Evolutionary conservation across 2,329 filamentous ascomycete genomes (phyloP), one percentile per base, ranked within the genome.

Genomic region (Arthrobotrys sphaeroides): DNA sequence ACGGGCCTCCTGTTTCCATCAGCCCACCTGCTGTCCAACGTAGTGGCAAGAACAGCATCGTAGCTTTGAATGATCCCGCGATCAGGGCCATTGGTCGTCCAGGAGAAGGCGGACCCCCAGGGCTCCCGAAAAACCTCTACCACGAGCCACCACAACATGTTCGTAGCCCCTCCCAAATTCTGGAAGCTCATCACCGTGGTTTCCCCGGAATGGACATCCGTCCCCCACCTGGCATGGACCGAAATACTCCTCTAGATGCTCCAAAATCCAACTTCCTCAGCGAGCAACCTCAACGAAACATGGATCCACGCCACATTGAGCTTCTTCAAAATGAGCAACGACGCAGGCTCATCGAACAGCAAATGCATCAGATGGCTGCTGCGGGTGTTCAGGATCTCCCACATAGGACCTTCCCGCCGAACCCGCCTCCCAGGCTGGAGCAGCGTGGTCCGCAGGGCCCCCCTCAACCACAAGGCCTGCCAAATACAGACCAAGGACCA

Each of bases 151-250:
- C 65, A 20, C 72, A 75, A 18, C 72, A 75, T 45, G 72, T 75
- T 12, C 64, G 72, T 6, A 75, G 72, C 28, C 72, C 72, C 1
- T 75, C 72, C 20, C 72, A 75, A 22, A 75, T 75, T 13, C 40
- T 75, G 26, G 72, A 75, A n/a, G 36, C 57, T 12, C 72, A 75
- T 42, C 72, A 75, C 13, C 64, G 72, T 22, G 72, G 57, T 1
- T 75, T 69, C 18, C 64, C 72, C 2, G 64, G 64, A n/a, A 75
- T 75, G 72, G 72, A 75, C 28, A 64, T 75, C 16, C 72, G 72
- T 10, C 72, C 72, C 0, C 72, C 72, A 31, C 72, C 72, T 6
- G 72, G 72, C n/a, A 75, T 75, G 28, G 72, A 75, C 16, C 45
- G 72, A 24, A 75, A 36, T 20, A 47, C 57, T 12, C 72, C 51